These are phyloP conservation scores for Linnemannia zychae DNA, from an alignment of 192 early-diverging fungal species.

Conservation along the genomic window DNA sequence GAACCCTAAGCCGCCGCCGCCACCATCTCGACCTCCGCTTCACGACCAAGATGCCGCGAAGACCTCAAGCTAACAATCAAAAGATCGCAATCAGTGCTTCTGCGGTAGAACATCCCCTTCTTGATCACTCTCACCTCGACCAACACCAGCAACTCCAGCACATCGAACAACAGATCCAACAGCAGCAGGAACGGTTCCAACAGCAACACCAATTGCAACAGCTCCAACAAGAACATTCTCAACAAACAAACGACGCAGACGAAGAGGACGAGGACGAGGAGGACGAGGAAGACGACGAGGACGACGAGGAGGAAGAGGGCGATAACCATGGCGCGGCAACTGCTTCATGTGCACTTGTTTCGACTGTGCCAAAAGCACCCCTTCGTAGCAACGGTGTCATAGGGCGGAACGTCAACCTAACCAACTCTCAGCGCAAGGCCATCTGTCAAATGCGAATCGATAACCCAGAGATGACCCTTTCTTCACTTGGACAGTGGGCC, in stretches of 20 bases:
- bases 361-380: neutral
- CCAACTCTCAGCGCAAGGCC: constrained; percentile 35
- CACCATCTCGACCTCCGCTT: neutral
- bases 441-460: constrained; percentile 34
- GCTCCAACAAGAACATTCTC: neutral
- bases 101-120: neutral
- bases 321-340: neutral
- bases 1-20: constrained; percentile 1
- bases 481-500: constrained; percentile 33
- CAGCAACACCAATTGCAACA: constrained; percentile 18
- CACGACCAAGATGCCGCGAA: neutral
- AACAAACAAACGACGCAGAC: neutral
- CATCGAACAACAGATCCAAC: constrained; percentile 9
- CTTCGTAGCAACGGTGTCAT: neutral
- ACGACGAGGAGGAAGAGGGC: neutral
- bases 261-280: constrained; percentile 1
- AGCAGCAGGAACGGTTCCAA: constrained; percentile 24
- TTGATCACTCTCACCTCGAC: neutral
- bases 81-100: constrained; percentile 1
- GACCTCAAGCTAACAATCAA: neutral
- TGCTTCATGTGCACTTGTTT: neutral
- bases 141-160: constrained; percentile 11
- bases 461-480: constrained; percentile 43
- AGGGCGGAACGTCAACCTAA: constrained; percentile 44
- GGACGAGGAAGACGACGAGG: neutral